Base-by-base conservation (phyloP, 108 stramenopile genomes). In the Discostella stelligeroides region DNA sequence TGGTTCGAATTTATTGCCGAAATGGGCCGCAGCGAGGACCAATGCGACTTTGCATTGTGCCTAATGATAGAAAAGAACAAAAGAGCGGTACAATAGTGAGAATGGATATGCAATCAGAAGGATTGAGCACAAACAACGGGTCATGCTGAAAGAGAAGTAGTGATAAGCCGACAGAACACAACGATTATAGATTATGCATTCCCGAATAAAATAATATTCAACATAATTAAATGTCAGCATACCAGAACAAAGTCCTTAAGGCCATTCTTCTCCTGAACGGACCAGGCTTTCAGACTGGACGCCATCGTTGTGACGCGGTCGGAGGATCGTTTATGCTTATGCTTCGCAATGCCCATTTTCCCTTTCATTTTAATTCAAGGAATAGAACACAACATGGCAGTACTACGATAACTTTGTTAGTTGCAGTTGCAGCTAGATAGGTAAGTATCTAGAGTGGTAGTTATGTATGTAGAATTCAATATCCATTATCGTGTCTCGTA, bases 31-130 rank as follows among this genome's bases (percentile, higher is more conserved):
- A 18, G 51, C 59, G 18, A 88, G 68, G 43, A 88, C 68, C 39
- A 76, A 64, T 42, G 72, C 68, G 0, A 88, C 80, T 60, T 88
- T 76, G 62, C 34, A 53, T 67, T 88, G 88, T 15, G 88, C 88
- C 66, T 47, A 34, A n/a, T n/a, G n/a, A n/a, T n/a, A n/a, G n/a
- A n/a, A n/a, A n/a, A n/a, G n/a, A n/a, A n/a, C n/a, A n/a, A n/a
- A n/a, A n/a, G 17, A 41, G 41, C 7, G 28, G 30, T 15, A 15
- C 17, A 30, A 17, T 51, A 51, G 4, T 23, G n/a, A 15, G 18
- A 39, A 17, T 61, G 38, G 21, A 1, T 1, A 17, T 13, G 37
- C 23, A 48, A 41, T 23, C 1, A 17, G 20, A 1, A 29, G 14
- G 34, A 34, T 34, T 45, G 5, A 45, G 43, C n/a, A 45, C 43